Base-by-base conservation (phyloP, 2,329 filamentous ascomycete genomes). In the Hypoxylon sp. region DNA sequence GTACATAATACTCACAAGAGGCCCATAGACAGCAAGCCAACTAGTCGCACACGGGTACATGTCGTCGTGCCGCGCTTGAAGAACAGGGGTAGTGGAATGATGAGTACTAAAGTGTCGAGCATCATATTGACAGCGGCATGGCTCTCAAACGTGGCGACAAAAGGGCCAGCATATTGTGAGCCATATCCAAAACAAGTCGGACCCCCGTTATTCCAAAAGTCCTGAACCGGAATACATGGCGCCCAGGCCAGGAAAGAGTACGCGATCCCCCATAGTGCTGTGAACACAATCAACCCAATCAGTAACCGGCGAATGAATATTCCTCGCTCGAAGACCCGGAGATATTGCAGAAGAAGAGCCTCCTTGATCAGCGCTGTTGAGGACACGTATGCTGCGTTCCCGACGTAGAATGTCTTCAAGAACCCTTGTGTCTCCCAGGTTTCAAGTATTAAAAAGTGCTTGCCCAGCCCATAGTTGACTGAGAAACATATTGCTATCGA, bases 91-190 rank as follows among this genome's bases (percentile, higher is more conserved):
- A 81, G 59, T 1, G 79, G 78, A 3, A 81, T 71, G 6, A 71
- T 56, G 13, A 81, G 72, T 1, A 81, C 77, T 3, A 78, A 37
- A 1, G 77, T 42, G 51, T 81, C 80, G 11, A 81, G 73, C 1
- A 71, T 40, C 74, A 81, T 77, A 61, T 81, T 81, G 42, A 76
- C 55, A 2, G 74, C 74, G 0, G 77, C 74, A 51, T 81, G 80
- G 61, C 74, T 77, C 55, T 76, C 72, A 61, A 77, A 81, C 1
- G 77, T 79, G 1, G 73, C 75, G 31, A 75, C 70, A 62, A 81
- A 79, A 0, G 69, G 60, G 6, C 4, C 42, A 1, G 74, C 44
- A 4, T 72, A 31, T 25, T 71, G 72, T 2, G 78, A 77, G n/a
- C 77, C 77, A 57, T 78, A 80, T 3, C 70, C 78, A 62, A 75